phyloP scores from a whole-genome alignment of 2,329 filamentous ascomycete species.

The Penicillium sp. region DNA sequence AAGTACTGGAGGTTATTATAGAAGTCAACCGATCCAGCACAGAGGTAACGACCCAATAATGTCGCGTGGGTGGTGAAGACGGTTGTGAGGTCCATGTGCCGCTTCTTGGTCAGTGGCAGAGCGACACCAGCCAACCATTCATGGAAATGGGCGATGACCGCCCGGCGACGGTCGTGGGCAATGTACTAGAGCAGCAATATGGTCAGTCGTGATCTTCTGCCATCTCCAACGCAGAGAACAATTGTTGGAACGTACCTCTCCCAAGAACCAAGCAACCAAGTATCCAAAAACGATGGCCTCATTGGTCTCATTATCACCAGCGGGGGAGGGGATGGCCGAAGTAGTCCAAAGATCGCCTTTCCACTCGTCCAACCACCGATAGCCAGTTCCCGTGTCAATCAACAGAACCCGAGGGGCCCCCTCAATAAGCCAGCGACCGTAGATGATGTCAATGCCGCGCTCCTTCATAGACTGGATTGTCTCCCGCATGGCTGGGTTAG shows the following conservation, averaged over 20 bases:
- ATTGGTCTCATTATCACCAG: conserved; percentile 90
- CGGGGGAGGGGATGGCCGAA: conserved; percentile 89
- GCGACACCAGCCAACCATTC: conserved; percentile 97
- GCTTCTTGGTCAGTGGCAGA: conserved; percentile 85
- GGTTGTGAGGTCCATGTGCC: conserved; percentile 92
- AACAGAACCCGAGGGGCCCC: conserved; percentile 90
- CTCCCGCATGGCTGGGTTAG: conserved; percentile 71
- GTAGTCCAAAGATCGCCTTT: conserved; percentile 93
- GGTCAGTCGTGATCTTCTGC: conserved; percentile 1
- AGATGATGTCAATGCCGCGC: conserved; percentile 83
- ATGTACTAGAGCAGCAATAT: conserved; percentile 65
- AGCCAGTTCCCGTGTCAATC: conserved; percentile 92
- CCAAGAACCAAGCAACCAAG: conserved; percentile 94
- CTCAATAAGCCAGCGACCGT: conserved; percentile 96
- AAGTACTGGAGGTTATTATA: conserved; percentile 99
- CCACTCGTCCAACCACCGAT: conserved; percentile 91
- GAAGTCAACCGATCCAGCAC: conserved; percentile 95
- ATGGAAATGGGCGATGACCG: conserved; percentile 97
- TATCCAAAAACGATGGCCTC: conserved; percentile 98
- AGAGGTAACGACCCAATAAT: conserved; percentile 90
- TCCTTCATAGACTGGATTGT: conserved; percentile 93
- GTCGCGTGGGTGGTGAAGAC: conserved; percentile 99
- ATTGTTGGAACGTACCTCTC: conserved; percentile 67
- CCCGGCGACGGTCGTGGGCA: conserved; percentile 84
- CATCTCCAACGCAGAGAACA: neutral